Conservation (phyloP, 805 yeast species). For the Saccharomyces kudriavzevii region DNA sequence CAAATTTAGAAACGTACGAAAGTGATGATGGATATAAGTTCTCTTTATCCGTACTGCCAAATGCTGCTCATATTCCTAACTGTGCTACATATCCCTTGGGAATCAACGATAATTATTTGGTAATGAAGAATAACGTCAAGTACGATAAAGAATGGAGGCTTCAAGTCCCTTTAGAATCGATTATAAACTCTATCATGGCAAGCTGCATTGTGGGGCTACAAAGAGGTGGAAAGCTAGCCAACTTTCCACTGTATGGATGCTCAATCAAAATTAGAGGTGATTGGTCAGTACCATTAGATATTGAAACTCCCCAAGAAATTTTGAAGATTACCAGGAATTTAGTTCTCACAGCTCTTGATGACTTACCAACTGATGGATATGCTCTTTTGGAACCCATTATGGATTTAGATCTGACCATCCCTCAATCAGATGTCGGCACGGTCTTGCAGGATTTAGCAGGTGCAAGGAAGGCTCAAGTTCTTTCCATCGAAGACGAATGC, state of each 20-base stretch:
- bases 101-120: slow-evolving; percentile 30
- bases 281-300: slow-evolving; percentile 50
- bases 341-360: slow-evolving; percentile 32
- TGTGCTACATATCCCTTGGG: slow-evolving; percentile 19
- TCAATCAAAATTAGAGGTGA: slow-evolving; percentile 41
- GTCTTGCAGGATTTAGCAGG: slow-evolving; percentile 81
- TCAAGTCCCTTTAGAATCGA: slow-evolving; percentile 37
- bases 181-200: slow-evolving; percentile 47
- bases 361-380: slow-evolving; percentile 26
- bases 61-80: slow-evolving; percentile 30
- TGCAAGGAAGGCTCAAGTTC: slow-evolving; percentile 65
- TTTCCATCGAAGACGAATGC: slow-evolving; percentile 59
- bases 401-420: slow-evolving; percentile 60
- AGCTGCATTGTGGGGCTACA: slow-evolving; percentile 57
- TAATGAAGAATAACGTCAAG: slow-evolving; percentile 23
- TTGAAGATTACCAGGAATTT: slow-evolving; percentile 41
- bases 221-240: slow-evolving; percentile 55
- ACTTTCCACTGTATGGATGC: slow-evolving; percentile 44
- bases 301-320: slow-evolving; percentile 33
- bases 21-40: slow-evolving; percentile 15
- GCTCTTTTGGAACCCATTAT: slow-evolving; percentile 81
- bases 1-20: slow-evolving; percentile 7
- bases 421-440: slow-evolving; percentile 67
- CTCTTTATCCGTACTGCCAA: slow-evolving; percentile 16
- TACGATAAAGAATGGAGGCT: slow-evolving; percentile 44